Base-by-base conservation (phyloP, 306 rosid genomes). In the Prunus padus region DNA sequence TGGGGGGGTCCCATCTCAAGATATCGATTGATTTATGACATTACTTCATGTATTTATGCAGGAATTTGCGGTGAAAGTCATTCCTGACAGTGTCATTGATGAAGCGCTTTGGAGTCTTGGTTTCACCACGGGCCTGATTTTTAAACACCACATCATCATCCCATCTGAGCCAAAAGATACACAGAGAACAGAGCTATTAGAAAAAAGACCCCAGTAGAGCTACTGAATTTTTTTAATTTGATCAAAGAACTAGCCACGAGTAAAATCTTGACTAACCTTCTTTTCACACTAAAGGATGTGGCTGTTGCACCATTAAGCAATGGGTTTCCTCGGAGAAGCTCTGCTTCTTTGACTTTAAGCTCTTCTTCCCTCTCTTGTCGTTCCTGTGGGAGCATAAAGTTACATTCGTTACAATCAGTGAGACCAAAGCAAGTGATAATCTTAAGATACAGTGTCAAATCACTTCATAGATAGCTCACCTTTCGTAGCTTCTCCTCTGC, bases 121-220 rank as follows among this genome's bases (percentile, higher is more conserved):
- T 86, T 82, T 95, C 99, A 22, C 97, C 98, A 3, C 97, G 97
- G 59, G 98, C 87, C 81, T 93, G 98, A 74, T 93, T 93, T 86
- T 93, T 93, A 72, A 93, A 93, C 77, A 93, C 98, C 81, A 90
- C 97, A 31, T 89, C 98, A 78, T 93, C 98, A 76, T 93, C 98
- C 96, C 96, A 90, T 86, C 98, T 85, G 64, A 28, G 30, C 72
- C 80, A 66, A 7, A 46, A 76, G 56, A 22, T 25, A 61, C 64
- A 71, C 26, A 44, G 11, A 44, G 31, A 78, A 71, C 11, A 42
- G 10, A 12, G 67, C n/a, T 20, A 8, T 60, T 51, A 61, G 28
- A 22, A 20, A 26, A 13, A 60, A 14, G 1, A 12, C n/a, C 18
- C 16, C 0, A 7, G 1, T 3, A 47, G 3, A 20, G 19, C 44